phyloP scores from a whole-genome alignment of 371 early-diverging fungal species.

The Mucor plumbeus region DNA sequence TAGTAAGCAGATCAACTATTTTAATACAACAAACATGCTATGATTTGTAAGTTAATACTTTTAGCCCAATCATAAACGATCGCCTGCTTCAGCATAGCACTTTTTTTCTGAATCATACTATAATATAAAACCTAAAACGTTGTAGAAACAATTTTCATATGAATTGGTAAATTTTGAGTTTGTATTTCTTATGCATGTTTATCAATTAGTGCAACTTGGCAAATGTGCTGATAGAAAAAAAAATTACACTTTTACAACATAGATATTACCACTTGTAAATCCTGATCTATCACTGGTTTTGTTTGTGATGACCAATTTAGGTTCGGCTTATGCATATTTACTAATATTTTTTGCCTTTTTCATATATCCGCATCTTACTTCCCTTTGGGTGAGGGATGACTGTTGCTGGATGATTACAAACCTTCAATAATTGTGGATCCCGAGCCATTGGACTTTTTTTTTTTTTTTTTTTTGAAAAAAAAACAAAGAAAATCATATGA shows the following conservation, averaged over 20 bases:
- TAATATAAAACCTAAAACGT: too few species aligned
- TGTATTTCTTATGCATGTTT: background rate
- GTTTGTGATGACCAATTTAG: background rate
- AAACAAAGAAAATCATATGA: background rate
- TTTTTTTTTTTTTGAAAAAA: background rate
- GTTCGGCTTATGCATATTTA: background rate
- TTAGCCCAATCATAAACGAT: background rate
- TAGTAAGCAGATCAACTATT: background rate
- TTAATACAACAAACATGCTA: too few species aligned
- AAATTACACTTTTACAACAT: background rate
- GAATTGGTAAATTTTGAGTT: background rate
- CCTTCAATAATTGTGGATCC: background rate
- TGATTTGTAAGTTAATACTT: too few species aligned
- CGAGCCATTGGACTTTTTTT: background rate
- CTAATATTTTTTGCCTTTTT: background rate
- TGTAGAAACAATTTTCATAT: background rate
- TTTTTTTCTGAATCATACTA: background rate
- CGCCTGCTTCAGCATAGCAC: background rate
- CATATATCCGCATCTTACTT: too few species aligned
- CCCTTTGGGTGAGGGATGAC: background rate
- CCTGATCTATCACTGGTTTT: background rate
- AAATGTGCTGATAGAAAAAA: too few species aligned
- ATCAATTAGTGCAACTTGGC: background rate
- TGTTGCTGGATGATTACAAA: background rate
- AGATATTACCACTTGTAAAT: background rate